Conservation (phyloP, 2,329 filamentous ascomycete genomes). For the Phyllosticta ampelicida region DNA sequence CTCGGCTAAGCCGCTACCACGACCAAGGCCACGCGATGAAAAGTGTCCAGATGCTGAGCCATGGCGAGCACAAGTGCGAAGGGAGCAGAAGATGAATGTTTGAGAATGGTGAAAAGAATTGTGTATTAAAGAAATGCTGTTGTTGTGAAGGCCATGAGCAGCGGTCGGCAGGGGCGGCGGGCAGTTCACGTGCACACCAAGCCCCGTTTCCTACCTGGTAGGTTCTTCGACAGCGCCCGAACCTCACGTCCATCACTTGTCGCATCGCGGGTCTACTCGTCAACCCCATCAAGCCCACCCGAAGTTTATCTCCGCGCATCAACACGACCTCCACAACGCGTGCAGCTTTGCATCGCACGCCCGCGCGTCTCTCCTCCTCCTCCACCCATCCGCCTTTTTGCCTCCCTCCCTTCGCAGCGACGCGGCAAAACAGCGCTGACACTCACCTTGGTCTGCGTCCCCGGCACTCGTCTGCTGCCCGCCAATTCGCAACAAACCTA, state of each 20-base stretch:
- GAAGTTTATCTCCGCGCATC: slow-evolving; percentile 25
- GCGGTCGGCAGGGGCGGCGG: neutral
- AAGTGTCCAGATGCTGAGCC: neutral
- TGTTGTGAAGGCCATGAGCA: neutral
- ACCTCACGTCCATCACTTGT: neutral
- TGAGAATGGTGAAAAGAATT: too few relatives aligned
- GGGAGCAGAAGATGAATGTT: neutral
- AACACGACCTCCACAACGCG: slow-evolving; percentile 27
- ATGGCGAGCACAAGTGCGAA: neutral
- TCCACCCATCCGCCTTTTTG: slow-evolving; percentile 10
- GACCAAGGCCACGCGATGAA: neutral
- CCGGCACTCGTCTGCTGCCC: slow-evolving; percentile 7
- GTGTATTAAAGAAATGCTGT: neutral
- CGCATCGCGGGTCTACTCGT: neutral
- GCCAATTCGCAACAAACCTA: slow-evolving; percentile 8
- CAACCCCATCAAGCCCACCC: slow-evolving; percentile 20
- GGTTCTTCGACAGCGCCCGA: neutral
- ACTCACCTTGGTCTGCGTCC: slow-evolving; percentile 4
- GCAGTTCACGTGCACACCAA: neutral
- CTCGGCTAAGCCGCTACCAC: neutral
- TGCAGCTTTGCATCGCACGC: slow-evolving; percentile 14
- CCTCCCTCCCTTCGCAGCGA: slow-evolving; percentile 8
- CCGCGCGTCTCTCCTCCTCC: slow-evolving; percentile 5
- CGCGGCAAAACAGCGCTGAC: slow-evolving; percentile 6
- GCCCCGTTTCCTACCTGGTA: neutral